Base-by-base conservation (phyloP, 2,329 filamentous ascomycete species). In the Curvularia eragrostidis region DNA sequence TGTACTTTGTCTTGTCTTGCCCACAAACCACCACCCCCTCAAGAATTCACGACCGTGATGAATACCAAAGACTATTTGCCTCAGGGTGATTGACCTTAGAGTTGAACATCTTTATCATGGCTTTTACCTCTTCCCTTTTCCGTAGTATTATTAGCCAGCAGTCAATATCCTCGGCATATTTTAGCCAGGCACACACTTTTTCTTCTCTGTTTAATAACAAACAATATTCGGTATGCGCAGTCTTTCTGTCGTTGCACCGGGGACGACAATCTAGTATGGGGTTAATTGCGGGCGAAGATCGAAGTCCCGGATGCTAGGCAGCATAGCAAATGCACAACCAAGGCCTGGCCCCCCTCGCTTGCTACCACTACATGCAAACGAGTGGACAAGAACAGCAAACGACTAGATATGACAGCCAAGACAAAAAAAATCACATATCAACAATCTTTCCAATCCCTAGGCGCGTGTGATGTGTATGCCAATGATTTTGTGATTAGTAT, bases 21-120 rank as follows among this genome's bases (percentile, higher is more conserved):
- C 67, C 53, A 66, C 58, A 64, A 62, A 54, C 48, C 62, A 57
- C 54, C 54, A 59, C 67, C 54, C 59, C 66, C 69, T 65, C 64
- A 66, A 72, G 70, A 64, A 71, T 63, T 58, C 54, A 75, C 66
- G 72, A 75, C 69, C 66, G 72, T 73, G 58, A 75, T 66, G 73
- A 75, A 65, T 63, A 74, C 63, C 70, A 67, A 76, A 75, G 72
- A 75, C 70, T 74, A 75, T 75, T 63, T 66, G 66, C 74, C 73
- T 70, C 72, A 75, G 68, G 74, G 74, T 75, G 57, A 70, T 71
- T 70, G 64, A 69, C 68, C 62, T 74, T 75, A 75, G 70, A 66
- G 71, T 75, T 74, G 68, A 75, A 65, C 69, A 75, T 74, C 57
- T 68, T 68, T 74, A 74, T 69, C 59, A 64, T 60, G 56, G 51